Conservation (phyloP, 441 rosid genomes). For the Omphalea diandra region DNA sequence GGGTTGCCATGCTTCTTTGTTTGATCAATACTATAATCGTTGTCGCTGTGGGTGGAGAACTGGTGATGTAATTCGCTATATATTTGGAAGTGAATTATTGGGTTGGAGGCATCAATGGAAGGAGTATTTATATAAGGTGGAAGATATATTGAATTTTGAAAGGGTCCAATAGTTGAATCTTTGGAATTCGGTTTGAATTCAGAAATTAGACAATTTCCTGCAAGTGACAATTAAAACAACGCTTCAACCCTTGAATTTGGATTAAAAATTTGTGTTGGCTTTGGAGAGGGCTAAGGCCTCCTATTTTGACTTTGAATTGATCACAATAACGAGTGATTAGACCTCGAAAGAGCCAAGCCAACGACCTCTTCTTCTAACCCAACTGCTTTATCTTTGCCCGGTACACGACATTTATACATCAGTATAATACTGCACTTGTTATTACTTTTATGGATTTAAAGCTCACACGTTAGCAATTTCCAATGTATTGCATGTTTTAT, state of each 20-base stretch:
- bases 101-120: constrained; percentile 1
- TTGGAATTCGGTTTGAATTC: constrained; percentile 9
- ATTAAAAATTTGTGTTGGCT: background rate
- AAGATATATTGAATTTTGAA: constrained; percentile 13
- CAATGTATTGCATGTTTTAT: too few relatives aligned
- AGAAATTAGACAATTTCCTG: constrained; percentile 12
- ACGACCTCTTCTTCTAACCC: too few relatives aligned
- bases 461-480: too few relatives aligned
- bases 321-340: constrained; percentile 12
- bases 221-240: too few relatives aligned
- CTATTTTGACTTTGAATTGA: constrained; percentile 33
- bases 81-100: background rate
- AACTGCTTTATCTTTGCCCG: too few relatives aligned
- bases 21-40: background rate
- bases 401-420: too few relatives aligned
- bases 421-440: too few relatives aligned
- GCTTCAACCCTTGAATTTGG: too few relatives aligned
- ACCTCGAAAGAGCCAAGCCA: background rate
- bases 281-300: background rate
- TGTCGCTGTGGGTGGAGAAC: too few relatives aligned
- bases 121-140: constrained; percentile 3
- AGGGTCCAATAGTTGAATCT: constrained; percentile 21
- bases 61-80: too few relatives aligned
- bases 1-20: constrained; percentile 24
- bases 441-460: too few relatives aligned